phyloP scores from a whole-genome alignment of 2,329 filamentous ascomycete species.

The Ceratocystis huliohia region DNA sequence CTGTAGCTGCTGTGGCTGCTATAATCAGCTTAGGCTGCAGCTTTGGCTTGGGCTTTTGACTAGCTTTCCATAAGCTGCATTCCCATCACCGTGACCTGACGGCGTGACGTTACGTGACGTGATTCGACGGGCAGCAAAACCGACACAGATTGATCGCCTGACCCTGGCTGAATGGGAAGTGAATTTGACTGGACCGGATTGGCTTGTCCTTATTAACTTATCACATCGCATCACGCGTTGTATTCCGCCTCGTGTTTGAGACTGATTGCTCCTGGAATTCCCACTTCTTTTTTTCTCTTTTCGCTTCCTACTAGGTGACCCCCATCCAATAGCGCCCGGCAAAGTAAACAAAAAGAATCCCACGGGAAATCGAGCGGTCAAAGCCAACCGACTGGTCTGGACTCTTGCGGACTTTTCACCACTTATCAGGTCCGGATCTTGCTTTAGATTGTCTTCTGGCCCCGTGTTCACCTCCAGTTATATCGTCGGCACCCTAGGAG shows the following conservation, averaged over 20 bases:
- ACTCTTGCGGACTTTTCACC: background rate
- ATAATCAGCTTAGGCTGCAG: too few species aligned
- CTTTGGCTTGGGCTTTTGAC: too few species aligned
- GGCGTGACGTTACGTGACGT: background rate
- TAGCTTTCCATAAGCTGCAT: background rate
- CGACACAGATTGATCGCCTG: background rate
- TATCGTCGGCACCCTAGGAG: too few species aligned
- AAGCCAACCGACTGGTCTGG: background rate
- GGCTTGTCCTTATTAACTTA: background rate
- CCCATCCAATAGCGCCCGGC: background rate
- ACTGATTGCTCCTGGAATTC: background rate
- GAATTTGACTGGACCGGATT: too few species aligned
- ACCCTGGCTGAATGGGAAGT: too few species aligned
- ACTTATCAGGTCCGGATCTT: background rate
- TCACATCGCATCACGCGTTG: background rate
- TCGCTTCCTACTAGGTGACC: slow-evolving; percentile 25
- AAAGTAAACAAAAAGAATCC: background rate
- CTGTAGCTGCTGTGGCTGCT: too few species aligned
- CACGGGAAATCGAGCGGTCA: slow-evolving; percentile 4
- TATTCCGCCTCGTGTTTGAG: background rate
- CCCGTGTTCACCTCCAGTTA: background rate
- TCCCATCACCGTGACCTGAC: background rate
- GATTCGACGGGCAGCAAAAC: background rate
- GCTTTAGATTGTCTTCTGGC: background rate
- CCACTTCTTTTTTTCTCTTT: slow-evolving; percentile 3